Conservation (phyloP, 805 yeast species). For the Candida maesae region DNA sequence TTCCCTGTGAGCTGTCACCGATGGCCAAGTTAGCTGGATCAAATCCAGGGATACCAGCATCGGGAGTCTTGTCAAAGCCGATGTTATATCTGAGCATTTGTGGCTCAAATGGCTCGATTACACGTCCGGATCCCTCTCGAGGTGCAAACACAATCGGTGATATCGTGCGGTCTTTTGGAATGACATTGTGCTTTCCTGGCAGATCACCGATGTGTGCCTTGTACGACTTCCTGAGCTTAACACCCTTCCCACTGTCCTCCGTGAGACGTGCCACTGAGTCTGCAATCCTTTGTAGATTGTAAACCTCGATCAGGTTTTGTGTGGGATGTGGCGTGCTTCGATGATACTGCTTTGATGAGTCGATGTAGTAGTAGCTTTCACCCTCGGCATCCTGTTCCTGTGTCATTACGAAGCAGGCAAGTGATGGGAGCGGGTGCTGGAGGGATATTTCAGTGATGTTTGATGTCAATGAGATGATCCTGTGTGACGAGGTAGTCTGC, state of each 20-base stretch:
- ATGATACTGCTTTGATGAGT: constrained; percentile 27
- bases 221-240: constrained; percentile 89
- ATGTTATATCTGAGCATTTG: constrained; percentile 47
- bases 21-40: constrained; percentile 65
- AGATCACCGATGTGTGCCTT: constrained; percentile 87
- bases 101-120: constrained; percentile 47
- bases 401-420: constrained; percentile 1
- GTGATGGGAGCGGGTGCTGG: neutral
- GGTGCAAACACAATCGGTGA: constrained; percentile 36
- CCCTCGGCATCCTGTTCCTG: constrained; percentile 14
- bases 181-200: constrained; percentile 66
- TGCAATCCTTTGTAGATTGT: constrained; percentile 64
- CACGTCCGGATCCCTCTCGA: constrained; percentile 36
- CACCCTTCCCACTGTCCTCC: constrained; percentile 87
- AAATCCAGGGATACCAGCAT: constrained; percentile 74
- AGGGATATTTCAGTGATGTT: no score
- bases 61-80: constrained; percentile 59
- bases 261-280: constrained; percentile 81
- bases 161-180: constrained; percentile 46
- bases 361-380: constrained; percentile 37
- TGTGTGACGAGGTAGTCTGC: no score
- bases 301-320: constrained; percentile 65
- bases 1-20: constrained; percentile 32
- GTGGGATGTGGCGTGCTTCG: constrained; percentile 65
- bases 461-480: no score